Percentiles rank a stretch among this genome's conserved stretches.
Evolutionary conservation across 306 rosid species (phyloP).

Genomic region (Acacia melanoxylon): DNA sequence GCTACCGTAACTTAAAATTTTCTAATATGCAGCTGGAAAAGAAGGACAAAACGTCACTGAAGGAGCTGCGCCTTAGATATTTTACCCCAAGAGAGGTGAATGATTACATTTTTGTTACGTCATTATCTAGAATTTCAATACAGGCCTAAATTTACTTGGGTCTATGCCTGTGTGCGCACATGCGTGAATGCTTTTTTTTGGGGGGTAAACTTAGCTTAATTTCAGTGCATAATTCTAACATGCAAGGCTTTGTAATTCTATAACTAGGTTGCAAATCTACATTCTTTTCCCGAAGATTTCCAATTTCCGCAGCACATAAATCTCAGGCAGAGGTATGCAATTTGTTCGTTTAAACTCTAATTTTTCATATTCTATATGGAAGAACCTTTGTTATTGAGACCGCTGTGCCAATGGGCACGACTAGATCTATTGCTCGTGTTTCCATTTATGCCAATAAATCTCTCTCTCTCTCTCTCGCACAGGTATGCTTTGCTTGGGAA

Average conservation of each 20-base stretch:
- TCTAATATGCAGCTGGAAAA: slow-evolving; percentile 59
- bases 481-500: slow-evolving; percentile 91
- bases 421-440: not conserved
- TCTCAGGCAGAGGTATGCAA: slow-evolving; percentile 77
- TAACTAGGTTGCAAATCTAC: slow-evolving; percentile 82
- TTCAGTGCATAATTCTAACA: slow-evolving; percentile 31
- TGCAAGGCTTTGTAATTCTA: slow-evolving; percentile 2
- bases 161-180: slow-evolving; percentile 8
- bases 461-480: slow-evolving; percentile 23
- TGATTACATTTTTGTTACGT: not conserved
- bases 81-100: slow-evolving; percentile 91
- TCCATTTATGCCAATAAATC: not conserved
- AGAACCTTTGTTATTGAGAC: slow-evolving; percentile 12
- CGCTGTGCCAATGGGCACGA: slow-evolving; percentile 4
- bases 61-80: slow-evolving; percentile 77
- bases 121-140: slow-evolving; percentile 22
- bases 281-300: slow-evolving; percentile 79
- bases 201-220: slow-evolving; percentile 7
- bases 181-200: not conserved
- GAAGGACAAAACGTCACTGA: slow-evolving; percentile 68
- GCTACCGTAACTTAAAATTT: slow-evolving; percentile 14
- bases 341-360: not conserved
- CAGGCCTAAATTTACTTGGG: not conserved
- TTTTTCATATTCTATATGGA: not conserved
- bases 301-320: slow-evolving; percentile 74